Base-by-base conservation (phyloP, 805 yeast species). In the Ogataea corticis region DNA sequence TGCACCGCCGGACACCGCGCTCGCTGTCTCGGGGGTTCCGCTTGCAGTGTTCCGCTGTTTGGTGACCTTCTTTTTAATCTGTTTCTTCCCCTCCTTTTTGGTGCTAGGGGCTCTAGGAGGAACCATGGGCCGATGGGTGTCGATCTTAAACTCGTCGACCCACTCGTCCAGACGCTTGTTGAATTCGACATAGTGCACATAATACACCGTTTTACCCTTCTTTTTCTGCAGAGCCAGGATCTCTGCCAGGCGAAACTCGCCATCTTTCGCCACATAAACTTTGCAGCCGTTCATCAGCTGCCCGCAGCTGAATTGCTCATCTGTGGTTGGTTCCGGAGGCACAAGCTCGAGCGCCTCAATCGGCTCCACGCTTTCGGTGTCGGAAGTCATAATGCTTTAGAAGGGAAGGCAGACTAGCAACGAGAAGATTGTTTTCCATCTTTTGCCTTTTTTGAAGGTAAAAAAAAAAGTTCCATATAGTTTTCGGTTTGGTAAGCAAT, bases 111-210 rank as follows among this genome's bases (percentile, higher is more conserved):
- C 81, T 52, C 78, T 81, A 0, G 97, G 97, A 51, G 81, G 71
- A 15, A 78, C 77, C 45, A 92, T 79, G 0, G 88, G 88, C 44
- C 81, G 71, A n/a, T 74, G 70, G 43, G 82, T 76, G 62, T 89
- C 87, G 10, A 94, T 82, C 42, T 95, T 75, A 30, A 81, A 83
- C 4, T 79, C 73, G 16, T 76, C 72, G 6, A 94, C 80, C 98
- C 98, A 92, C 65, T 94, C 99, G 69, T 94, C 99, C 55, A 94
- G 75, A 65, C 99, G 85, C 66, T 94, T 94, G 71, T 94, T 94
- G 72, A 84, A 94, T 55, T 91, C 96, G 42, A 82, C 88, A 68
- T 90, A 94, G 66, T 94, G 99, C 25, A 94, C 96, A 63, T 94
- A 94, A 65, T 85, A 91, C 53, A 80, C 87, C 27, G 82, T 80